These are phyloP conservation scores for Phytophthora capsici DNA, from an alignment of 352 stramenopile genomes.

Conservation along the genomic window DNA sequence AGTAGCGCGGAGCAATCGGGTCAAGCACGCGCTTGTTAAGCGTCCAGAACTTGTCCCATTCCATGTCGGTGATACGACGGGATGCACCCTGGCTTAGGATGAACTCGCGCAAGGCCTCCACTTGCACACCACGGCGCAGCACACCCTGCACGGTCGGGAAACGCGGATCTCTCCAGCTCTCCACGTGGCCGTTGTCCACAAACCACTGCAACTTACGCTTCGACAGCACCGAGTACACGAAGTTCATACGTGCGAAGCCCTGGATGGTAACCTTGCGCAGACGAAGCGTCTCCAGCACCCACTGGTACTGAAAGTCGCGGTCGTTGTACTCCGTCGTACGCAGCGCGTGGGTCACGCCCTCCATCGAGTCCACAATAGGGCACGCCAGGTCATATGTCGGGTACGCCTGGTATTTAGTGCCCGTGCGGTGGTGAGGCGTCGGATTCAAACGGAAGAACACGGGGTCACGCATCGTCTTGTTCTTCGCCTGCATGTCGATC, in stretches of 20 bases:
- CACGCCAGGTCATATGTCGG: conserved; percentile 99
- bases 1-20: conserved; percentile 95
- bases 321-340: conserved; percentile 99
- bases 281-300: conserved; percentile 90
- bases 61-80: conserved; percentile 97
- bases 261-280: conserved; percentile 90
- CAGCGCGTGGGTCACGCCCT: conserved; percentile 99
- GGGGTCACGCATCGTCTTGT: conserved; percentile 89
- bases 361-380: conserved; percentile 98
- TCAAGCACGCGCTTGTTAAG: conserved; percentile 99
- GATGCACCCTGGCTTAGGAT: conserved; percentile 98
- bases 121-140: conserved; percentile 95
- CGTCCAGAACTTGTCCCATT: conserved; percentile 99
- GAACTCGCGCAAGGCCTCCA: conserved; percentile 96
- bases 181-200: conserved; percentile 96
- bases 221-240: conserved; percentile 98
- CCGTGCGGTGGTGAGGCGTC: conserved; percentile 90
- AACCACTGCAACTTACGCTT: conserved; percentile 99
- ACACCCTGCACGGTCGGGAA: conserved; percentile 99
- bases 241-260: conserved; percentile 99
- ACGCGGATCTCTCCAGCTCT: conserved; percentile 98
- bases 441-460: conserved; percentile 89
- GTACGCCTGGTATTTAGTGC: conserved; percentile 98
- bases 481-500: conserved; percentile 95
- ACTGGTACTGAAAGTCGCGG: conserved; percentile 98